Evolutionary conservation across 108 stramenopile species (phyloP), one percentile per base, ranked within the genome.

Genomic region (Schizochytrium sp.): DNA sequence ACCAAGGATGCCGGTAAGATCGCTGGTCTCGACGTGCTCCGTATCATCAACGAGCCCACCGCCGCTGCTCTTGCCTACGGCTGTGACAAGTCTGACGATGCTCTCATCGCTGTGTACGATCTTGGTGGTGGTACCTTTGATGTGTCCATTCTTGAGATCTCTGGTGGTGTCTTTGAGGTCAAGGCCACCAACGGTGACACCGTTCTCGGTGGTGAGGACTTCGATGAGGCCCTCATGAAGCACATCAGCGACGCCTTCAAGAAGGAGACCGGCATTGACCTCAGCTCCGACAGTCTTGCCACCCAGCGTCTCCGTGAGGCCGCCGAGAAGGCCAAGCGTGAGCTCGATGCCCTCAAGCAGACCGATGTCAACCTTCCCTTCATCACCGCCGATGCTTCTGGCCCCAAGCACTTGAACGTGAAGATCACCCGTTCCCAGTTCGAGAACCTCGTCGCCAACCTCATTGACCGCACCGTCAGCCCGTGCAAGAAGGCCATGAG

Each of bases 171-270:
- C 59, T 99, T 99, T 89, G 99, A 99, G 91, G 99, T 99, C 73
- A 99, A 99, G 95, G 96, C 98, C 4, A 99, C 99, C 89, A 99
- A 99, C 91, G 99, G 99, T 50, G 98, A 99, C 93, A 99, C 99
- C 92, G 95, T 99, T 96, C 94, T 99, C 57, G 99, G 99, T 42
- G 99, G 99, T 87, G 99, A 99, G 94, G 99, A 99, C 94, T 99
- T 99, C 91, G 99, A 99, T 91, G 98, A 99, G 92, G 92, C 92
- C 87, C 91, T 99, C 28, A 92, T 99, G 91, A 95, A 95, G 89
- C 94, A 98, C 91, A 93, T 99, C 90, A 87, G 98, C 88, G 90
- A 90, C 61, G 93, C 97, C 72, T 99, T 99, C 95, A 97, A 98
- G 91, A 96, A 98, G 93, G 98, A 99, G 13, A 94, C 93, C 55